phyloP scores from a whole-genome alignment of 305 asterid species.

The Rubia peregrina region DNA sequence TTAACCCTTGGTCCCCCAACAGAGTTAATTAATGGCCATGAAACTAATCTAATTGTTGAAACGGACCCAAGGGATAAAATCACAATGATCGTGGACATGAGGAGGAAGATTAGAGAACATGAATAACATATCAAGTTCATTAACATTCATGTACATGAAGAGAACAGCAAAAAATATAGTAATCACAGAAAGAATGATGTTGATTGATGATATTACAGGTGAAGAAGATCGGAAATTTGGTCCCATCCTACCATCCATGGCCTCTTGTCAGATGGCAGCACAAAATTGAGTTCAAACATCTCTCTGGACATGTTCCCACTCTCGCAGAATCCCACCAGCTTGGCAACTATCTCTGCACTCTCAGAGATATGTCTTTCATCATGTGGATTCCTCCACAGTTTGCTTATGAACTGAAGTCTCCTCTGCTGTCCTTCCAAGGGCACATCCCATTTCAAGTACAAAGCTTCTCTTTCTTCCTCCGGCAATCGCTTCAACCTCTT shows the following conservation, averaged over 20 bases:
- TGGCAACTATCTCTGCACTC: constrained; percentile 88
- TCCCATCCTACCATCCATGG: constrained; percentile 90
- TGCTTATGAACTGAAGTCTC: constrained; percentile 72
- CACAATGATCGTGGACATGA: neutral
- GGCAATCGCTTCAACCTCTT: constrained; percentile 74
- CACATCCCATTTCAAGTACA: constrained; percentile 92
- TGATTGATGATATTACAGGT: constrained; percentile 30
- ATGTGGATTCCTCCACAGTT: constrained; percentile 76
- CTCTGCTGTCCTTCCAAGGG: constrained; percentile 88
- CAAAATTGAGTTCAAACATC: constrained; percentile 92
- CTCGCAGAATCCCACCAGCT: constrained; percentile 79
- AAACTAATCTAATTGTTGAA: too few species aligned
- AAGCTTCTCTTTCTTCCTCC: constrained; percentile 66
- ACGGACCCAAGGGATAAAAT: too few species aligned
- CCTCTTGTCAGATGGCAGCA: constrained; percentile 72
- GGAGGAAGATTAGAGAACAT: neutral
- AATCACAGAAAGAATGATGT: constrained; percentile 28
- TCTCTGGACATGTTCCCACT: constrained; percentile 81
- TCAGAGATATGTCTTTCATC: constrained; percentile 65
- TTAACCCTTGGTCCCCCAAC: too few species aligned
- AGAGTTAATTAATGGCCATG: too few species aligned
- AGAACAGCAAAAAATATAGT: constrained; percentile 1
- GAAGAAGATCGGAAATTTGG: constrained; percentile 82
- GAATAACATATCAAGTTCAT: neutral
- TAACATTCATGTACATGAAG: constrained; percentile 17